A percentile compares a stretch with the other conserved stretches of the same genome.
Evolutionary conservation across 371 early-diverging fungal species (phyloP).

Genomic region (Globomyces sp.): DNA sequence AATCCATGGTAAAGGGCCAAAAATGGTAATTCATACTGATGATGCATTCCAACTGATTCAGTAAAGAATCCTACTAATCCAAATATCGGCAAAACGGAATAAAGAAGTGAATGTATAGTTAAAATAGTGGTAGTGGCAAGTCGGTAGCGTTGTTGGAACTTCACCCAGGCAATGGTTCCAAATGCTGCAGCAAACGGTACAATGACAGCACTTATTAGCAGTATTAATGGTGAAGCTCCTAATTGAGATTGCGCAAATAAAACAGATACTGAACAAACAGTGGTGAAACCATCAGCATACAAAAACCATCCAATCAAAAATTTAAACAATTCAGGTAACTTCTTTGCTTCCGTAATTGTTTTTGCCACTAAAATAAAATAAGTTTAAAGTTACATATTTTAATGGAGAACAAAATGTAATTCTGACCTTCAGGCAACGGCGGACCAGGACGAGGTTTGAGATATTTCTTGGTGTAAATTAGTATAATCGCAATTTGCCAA

Average conservation of each 20-base stretch:
- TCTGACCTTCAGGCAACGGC: constrained; percentile 50
- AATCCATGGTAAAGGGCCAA: constrained; percentile 51
- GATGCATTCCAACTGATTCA: constrained; percentile 44
- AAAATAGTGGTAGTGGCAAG: constrained; percentile 34
- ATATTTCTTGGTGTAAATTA: constrained; percentile 4
- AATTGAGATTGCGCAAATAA: constrained; percentile 52
- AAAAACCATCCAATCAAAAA: constrained; percentile 45
- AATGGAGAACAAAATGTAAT: constrained; percentile 37
- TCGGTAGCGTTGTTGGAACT: constrained; percentile 36
- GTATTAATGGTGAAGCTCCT: constrained; percentile 15
- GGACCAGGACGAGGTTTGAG: constrained; percentile 59
- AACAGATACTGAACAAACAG: constrained; percentile 41
- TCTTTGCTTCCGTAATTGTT: constrained; percentile 25
- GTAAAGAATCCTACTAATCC: constrained; percentile 57
- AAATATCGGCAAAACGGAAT: constrained; percentile 50
- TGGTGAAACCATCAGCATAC: constrained; percentile 40
- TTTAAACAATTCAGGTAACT: constrained; percentile 36
- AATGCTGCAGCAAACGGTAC: constrained; percentile 50
- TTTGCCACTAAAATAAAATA: constrained; percentile 14
- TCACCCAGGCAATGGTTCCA: constrained; percentile 54
- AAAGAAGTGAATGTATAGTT: constrained; percentile 27
- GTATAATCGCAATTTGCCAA: constrained; percentile 51
- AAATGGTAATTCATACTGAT: constrained; percentile 46
- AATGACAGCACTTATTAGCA: constrained; percentile 27
- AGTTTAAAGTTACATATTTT: constrained; percentile 25